Evolutionary conservation across 345 rosid species (phyloP), one percentile per base, ranked within the genome.

Genomic region (Aethionema arabicum): DNA sequence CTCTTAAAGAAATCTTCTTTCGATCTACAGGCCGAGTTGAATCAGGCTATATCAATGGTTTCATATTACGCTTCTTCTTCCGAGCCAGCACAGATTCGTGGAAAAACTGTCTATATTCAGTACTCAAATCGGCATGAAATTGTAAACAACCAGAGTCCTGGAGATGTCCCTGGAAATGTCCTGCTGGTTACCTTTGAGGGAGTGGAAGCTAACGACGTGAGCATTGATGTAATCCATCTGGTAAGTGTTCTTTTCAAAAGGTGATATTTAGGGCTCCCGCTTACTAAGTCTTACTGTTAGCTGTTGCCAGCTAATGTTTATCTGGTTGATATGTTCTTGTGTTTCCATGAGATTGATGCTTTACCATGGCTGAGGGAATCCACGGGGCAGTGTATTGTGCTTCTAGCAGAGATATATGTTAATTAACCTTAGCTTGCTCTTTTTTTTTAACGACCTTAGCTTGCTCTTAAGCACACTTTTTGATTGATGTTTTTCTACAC

Each of bases 41-140:
- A 88, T 67, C 99, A 90, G 74, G 97, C 99, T 46, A 93, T 93
- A 73, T 83, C 86, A 4, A 93, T 90, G 99, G 97, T 90, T 60
- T 93, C 99, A 1, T 90, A 90, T 70, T 90, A 90, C 63, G 97
- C 97, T 49, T 90, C 99, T 3, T 90, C 96, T n/a, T 90, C 96
- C 5, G 97, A 93, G 66, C 97, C 96, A 5, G 99, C 97, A 3
- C 96, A 93, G 58, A 81, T 90, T 72, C 95, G 99, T 13, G 97
- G 99, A 2, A 90, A 93, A 74, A 80, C 96, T 14, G 96, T 90
- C 32, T 93, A 93, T 65, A 90, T 90, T 66, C 99, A 93, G 68
- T 90, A 93, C 70, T 93, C 99, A 1, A 90, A 93, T 59, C 80
- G 97, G 32, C 96, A 87, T 73, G 99, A 93, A 56, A 93, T 93